Evolutionary conservation across 768 basidiomycete genomes (phyloP), one percentile per base, ranked within the genome.

Genomic region (Imleria badia): DNA sequence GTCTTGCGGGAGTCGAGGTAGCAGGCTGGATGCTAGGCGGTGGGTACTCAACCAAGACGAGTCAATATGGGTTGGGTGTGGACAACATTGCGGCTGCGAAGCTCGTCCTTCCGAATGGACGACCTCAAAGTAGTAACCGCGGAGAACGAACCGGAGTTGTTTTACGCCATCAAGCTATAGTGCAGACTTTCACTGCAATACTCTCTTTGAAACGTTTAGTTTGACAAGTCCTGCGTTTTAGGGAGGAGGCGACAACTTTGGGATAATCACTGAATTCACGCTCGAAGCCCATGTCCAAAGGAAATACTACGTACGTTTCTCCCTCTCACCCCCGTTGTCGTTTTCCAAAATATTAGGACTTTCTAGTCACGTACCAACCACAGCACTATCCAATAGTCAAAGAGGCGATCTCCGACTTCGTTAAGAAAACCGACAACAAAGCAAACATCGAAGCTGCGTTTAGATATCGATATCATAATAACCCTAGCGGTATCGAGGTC

Each of bases 11-110:
- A 1, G 66, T 74, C 10, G 74, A 73, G 2, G 57, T 74, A 9
- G 43, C 60, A 17, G 73, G 73, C 12, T 74, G 61, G 59, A 45
- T 71, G 34, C 54, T 74, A 6, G 73, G 73, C 17, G 72, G 73
- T 19, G 75, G 74, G 5, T 75, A 68, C 58, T 71, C 73, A 0
- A 56, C 59, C 51, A 68, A 69, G 49, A 72, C 69, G 2, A 76
- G 68, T 46, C 65, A 69, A 43, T 61, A 62, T 50, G 72, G 74
- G 1, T 53, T 75, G 13, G 64, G 65, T 3, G 57, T 73, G 31
- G 75, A 76, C 58, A 75, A 72, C 47, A 45, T 76, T 31, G 54
- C 45, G 14, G 60, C 44, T 23, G 63, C 59, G 31, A 53, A 67
- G 41, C 39, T 75, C 19, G 70, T 72, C n/a, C 47, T 67, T 1